phyloP scores from a whole-genome alignment of 1,284 basidiomycete genomes.

The Trichosporon ovoides region DNA sequence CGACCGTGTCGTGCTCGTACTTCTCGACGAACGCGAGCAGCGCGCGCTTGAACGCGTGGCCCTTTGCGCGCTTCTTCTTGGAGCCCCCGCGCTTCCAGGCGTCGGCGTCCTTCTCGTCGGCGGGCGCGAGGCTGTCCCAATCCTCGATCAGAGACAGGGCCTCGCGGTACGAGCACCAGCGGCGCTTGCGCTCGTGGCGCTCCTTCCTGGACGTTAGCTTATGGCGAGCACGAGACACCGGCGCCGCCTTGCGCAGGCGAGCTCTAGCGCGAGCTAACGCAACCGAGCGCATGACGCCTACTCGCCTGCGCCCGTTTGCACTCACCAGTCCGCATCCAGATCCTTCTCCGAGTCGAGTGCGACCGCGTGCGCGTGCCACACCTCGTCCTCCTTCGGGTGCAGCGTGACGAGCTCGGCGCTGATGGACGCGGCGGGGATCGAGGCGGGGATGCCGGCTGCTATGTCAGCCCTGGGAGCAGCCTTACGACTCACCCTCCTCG shows the following conservation, averaged over 20 bases:
- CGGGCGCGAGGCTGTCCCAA: constrained; percentile 24
- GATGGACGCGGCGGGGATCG: constrained; percentile 1
- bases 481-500: constrained; percentile 40
- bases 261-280: too few relatives aligned
- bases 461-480: background rate
- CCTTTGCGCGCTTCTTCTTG: constrained; percentile 37
- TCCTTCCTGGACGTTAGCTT: constrained; percentile 30
- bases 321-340: constrained; percentile 27
- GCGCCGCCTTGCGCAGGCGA: too few relatives aligned
- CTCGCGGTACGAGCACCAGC: constrained; percentile 26
- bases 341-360: constrained; percentile 19
- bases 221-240: background rate
- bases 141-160: constrained; percentile 22
- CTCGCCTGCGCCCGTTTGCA: background rate
- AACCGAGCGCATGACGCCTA: too few relatives aligned
- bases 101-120: constrained; percentile 1
- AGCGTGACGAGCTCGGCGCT: constrained; percentile 6
- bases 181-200: constrained; percentile 28
- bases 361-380: constrained; percentile 38
- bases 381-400: constrained; percentile 3
- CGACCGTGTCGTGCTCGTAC: constrained; percentile 10
- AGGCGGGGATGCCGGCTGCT: constrained; percentile 10
- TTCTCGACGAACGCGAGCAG: constrained; percentile 19
- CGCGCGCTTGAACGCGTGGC: constrained; percentile 32
- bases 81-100: constrained; percentile 12